Evolutionary conservation across 768 basidiomycete genomes (phyloP).

Genomic region (Crassisporium funariophilum): DNA sequence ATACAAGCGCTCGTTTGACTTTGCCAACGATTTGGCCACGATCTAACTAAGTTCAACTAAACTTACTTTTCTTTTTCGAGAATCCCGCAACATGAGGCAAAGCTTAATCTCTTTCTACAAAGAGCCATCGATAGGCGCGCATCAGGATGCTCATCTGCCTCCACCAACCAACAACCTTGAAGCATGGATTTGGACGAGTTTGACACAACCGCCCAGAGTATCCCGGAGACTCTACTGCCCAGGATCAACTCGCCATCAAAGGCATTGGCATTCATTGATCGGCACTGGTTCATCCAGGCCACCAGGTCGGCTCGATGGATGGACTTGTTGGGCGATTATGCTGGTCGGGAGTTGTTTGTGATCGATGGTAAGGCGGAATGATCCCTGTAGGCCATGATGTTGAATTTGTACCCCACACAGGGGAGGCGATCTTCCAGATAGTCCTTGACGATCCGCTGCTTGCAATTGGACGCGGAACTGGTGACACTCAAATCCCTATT

Average conservation of each 20-base stretch:
- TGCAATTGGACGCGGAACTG: constrained; percentile 49
- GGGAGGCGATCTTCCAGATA: constrained; percentile 60
- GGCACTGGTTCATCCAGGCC: constrained; percentile 15
- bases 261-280: constrained; percentile 8
- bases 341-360: constrained; percentile 64
- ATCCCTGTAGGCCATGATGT: too few species aligned
- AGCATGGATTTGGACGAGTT: constrained; percentile 6
- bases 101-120: not conserved
- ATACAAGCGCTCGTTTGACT: too few species aligned
- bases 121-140: not conserved
- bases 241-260: not conserved
- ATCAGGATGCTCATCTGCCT: not conserved
- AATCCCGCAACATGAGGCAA: not conserved
- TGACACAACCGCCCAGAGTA: not conserved
- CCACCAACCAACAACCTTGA: not conserved
- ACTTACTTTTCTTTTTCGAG: too few species aligned
- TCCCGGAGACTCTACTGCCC: not conserved
- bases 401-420: too few species aligned
- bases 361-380: constrained; percentile 52
- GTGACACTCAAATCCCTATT: constrained; percentile 31
- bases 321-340: constrained; percentile 74
- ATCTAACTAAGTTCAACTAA: too few species aligned
- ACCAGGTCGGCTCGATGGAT: constrained; percentile 40
- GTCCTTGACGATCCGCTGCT: constrained; percentile 65
- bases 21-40: too few species aligned